Evolutionary conservation across 1,139 yeast species (phyloP).

Genomic region (Lodderomyces metapsilosis): DNA sequence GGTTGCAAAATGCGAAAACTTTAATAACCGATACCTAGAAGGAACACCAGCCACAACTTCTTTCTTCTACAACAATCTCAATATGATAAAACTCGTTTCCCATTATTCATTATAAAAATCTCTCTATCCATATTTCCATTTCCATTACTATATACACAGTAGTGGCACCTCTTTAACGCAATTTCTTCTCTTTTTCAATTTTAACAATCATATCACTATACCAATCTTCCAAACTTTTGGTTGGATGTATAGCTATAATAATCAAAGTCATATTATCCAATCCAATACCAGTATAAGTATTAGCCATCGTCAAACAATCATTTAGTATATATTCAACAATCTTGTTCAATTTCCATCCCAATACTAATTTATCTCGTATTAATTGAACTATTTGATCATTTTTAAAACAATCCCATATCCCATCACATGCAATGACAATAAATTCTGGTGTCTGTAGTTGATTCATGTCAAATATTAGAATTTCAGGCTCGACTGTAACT

Average conservation of each 20-base stretch:
- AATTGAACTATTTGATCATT: constrained; percentile 52
- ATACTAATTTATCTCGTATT: constrained; percentile 55
- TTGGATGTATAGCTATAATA: constrained; percentile 55
- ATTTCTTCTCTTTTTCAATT: constrained; percentile 45
- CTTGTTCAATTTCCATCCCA: constrained; percentile 58
- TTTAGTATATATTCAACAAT: constrained; percentile 60
- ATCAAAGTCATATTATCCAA: constrained; percentile 79
- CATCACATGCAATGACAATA: constrained; percentile 70
- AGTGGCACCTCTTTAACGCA: constrained; percentile 10
- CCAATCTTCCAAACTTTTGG: constrained; percentile 54
- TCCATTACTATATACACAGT: not conserved
- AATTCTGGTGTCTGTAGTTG: constrained; percentile 52
- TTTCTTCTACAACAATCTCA: no score
- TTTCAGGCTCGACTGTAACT: constrained; percentile 72
- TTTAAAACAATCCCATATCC: constrained; percentile 77
- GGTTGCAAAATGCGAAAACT: no score
- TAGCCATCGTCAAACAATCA: constrained; percentile 70
- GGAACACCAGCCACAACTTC: no score
- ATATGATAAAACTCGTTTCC: no score
- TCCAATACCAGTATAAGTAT: constrained; percentile 72
- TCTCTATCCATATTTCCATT: no score
- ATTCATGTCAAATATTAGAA: constrained; percentile 49
- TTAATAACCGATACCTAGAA: no score
- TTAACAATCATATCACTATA: constrained; percentile 50
- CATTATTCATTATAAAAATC: no score